Percentiles rank a stretch among this genome's conserved stretches.
These are phyloP conservation scores for Cudoniella acicularis DNA, from an alignment of 495 filamentous ascomycete species.

Conservation along the genomic window DNA sequence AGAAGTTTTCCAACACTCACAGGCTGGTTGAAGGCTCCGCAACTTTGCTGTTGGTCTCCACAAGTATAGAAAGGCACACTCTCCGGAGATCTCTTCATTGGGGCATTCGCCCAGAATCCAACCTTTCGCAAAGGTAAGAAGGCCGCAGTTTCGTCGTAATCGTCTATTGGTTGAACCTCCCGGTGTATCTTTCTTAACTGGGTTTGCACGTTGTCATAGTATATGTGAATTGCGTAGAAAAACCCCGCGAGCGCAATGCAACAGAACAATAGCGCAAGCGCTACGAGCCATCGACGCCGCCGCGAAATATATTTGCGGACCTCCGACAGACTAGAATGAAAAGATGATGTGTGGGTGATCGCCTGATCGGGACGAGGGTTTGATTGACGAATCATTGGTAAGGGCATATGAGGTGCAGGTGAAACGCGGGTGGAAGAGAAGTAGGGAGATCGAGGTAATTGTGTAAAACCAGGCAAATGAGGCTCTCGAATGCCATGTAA, in stretches of 20 bases:
- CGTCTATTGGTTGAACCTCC: no score
- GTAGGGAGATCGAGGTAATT: slow-evolving; percentile 2
- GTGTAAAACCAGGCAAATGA: slow-evolving; percentile 4
- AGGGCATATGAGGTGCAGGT: neutral
- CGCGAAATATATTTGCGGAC: slow-evolving; percentile 3
- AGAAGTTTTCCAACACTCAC: slow-evolving; percentile 1
- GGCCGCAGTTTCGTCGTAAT: neutral
- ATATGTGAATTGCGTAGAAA: slow-evolving; percentile 15
- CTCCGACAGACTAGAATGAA: neutral
- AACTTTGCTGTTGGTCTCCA: slow-evolving; percentile 21
- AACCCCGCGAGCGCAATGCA: slow-evolving; percentile 8
- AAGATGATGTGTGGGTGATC: slow-evolving; percentile 2
- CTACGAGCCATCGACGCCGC: slow-evolving; percentile 3
- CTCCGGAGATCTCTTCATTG: neutral
- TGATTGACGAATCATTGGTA: slow-evolving; percentile 15
- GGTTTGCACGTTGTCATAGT: neutral
- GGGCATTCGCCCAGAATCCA: neutral
- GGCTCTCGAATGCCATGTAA: slow-evolving; percentile 11
- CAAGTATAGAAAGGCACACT: slow-evolving; percentile 21
- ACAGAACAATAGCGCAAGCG: neutral
- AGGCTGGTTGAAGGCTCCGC: slow-evolving; percentile 13
- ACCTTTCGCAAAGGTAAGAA: slow-evolving; percentile 17
- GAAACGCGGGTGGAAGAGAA: neutral
- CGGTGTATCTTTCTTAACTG: no score
- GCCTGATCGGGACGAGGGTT: neutral